Base-by-base conservation (phyloP, 139 green algal genomes). In the Chlamydomonas urium region DNA sequence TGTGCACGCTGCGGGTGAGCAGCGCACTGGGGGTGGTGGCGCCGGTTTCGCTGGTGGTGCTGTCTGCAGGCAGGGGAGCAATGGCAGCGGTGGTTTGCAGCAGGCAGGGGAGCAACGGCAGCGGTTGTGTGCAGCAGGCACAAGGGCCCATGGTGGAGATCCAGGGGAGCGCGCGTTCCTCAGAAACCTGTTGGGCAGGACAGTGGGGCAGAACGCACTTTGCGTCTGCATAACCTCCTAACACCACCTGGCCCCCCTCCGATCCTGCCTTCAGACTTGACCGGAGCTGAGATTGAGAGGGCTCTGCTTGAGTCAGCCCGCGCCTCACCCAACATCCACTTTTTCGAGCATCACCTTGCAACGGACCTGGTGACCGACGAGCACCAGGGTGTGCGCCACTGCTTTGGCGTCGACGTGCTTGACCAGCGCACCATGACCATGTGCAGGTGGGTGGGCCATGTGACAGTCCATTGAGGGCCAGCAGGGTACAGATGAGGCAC, bases 1-100 rank as follows among this genome's bases (percentile, higher is more conserved):
- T 26, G 95, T 98, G 45, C 95, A 99, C 74, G 93, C 94, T 3
- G 91, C 90, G n/a, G n/a, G n/a, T n/a, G n/a, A n/a, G n/a, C n/a
- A n/a, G n/a, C n/a, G n/a, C n/a, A n/a, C 0, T n/a, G n/a, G 94
- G 99, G 73, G 76, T 92, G 26, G 99, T n/a, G n/a, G n/a, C n/a
- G n/a, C n/a, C n/a, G n/a, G n/a, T n/a, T n/a, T n/a, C n/a, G 93
- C 1, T 14, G 42, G 42, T 38, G 60, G 28, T 63, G 33, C 10
- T 2, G 10, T 17, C 10, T 2, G 17, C 1, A 58, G 24, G 47
- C 47, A 58, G 47, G 47, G 47, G 47, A 58, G 47, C 47, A 58
- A n/a, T n/a, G n/a, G 47, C 47, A 58, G 23, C 24, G 23, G 23
- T 28, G 47, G 23, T 58, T 24, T 58, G 47, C 47, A 58, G 47